Evolutionary conservation across 1,284 basidiomycete species (phyloP).

Genomic region (Acaromyces ingoldii): DNA sequence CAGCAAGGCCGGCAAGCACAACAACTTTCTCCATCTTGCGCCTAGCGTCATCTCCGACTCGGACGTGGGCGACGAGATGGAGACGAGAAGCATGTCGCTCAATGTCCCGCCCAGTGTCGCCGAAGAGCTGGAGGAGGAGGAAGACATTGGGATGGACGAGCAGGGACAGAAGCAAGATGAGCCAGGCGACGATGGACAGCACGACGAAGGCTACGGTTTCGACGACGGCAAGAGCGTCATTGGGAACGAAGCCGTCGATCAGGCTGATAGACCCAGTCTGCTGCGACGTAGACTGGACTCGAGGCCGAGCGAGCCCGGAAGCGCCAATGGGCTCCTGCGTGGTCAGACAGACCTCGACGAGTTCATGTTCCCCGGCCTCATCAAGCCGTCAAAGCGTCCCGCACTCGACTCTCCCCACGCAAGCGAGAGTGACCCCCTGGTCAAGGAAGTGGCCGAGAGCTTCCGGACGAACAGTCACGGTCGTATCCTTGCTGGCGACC

Average conservation of each 20-base stretch:
- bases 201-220: background rate
- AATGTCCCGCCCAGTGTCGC: background rate
- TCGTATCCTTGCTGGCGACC: no score
- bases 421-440: constrained; percentile 1
- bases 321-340: no score
- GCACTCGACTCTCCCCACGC: background rate
- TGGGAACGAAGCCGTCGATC: background rate
- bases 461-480: background rate
- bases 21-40: constrained; percentile 8
- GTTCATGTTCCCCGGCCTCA: background rate
- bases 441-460: background rate
- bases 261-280: no score
- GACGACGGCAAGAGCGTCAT: background rate
- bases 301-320: background rate
- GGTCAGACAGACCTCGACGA: no score
- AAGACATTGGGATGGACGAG: background rate
- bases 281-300: no score
- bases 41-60: background rate
- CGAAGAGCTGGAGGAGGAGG: background rate
- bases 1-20: background rate
- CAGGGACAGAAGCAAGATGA: background rate
- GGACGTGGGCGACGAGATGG: background rate
- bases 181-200: background rate
- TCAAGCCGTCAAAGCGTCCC: background rate
- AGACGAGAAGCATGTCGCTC: background rate